These are phyloP conservation scores for Sedum album DNA, from an alignment of 164 flowering plant species.

Conservation along the genomic window DNA sequence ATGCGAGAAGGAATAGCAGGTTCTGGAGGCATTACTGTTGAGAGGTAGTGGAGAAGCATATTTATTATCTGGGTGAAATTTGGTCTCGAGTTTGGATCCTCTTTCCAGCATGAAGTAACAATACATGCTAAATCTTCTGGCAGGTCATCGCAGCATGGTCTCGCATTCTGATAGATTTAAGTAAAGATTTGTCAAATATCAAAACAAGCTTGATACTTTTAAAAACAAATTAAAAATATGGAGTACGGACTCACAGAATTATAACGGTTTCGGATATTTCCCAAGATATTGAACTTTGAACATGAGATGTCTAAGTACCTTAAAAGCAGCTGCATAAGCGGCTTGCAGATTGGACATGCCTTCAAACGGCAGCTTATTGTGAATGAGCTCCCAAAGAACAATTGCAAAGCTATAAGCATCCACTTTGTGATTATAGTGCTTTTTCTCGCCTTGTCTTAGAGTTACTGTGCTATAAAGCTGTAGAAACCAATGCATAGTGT, in stretches of 20 bases:
- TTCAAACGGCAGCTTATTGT: conserved; percentile 83
- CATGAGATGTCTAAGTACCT: conserved; percentile 29
- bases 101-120: conserved; percentile 87
- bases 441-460: conserved; percentile 88
- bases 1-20: conserved; percentile 42
- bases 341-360: conserved; percentile 99
- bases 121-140: conserved; percentile 71
- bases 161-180: conserved; percentile 47
- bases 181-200: background rate
- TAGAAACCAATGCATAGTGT: conserved; percentile 9
- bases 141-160: conserved; percentile 82
- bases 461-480: conserved; percentile 97
- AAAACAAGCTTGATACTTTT: background rate
- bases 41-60: conserved; percentile 65
- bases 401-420: conserved; percentile 96
- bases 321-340: conserved; percentile 97
- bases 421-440: conserved; percentile 92
- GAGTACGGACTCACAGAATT: background rate
- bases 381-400: conserved; percentile 90
- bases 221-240: background rate
- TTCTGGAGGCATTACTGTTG: conserved; percentile 45
- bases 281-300: background rate
- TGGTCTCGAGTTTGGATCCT: conserved; percentile 78
- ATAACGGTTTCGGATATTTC: background rate
- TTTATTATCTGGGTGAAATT: conserved; percentile 78